Evolutionary conservation across 495 filamentous ascomycete species (phyloP).

Genomic region (Hyaloscypha bicolor): DNA sequence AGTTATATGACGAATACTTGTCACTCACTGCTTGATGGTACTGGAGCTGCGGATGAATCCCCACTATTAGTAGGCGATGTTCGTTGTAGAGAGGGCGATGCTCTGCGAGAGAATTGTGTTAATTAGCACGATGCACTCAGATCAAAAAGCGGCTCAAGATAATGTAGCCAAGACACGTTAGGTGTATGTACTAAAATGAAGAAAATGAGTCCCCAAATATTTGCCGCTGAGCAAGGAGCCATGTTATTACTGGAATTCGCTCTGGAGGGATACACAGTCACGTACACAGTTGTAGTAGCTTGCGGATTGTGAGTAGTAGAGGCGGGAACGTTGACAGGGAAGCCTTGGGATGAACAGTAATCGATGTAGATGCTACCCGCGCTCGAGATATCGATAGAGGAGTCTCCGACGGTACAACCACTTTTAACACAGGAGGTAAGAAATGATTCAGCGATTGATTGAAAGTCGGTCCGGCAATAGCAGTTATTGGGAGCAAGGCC

Average conservation of each 20-base stretch:
- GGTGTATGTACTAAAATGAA: background rate
- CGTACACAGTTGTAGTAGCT: constrained; percentile 1
- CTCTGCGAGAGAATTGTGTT: background rate
- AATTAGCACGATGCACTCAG: background rate
- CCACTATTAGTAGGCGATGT: constrained; percentile 1
- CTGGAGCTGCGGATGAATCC: background rate
- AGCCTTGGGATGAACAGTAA: background rate
- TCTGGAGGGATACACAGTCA: background rate
- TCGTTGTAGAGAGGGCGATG: background rate
- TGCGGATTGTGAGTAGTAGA: background rate
- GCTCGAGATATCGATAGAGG: background rate
- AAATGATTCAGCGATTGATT: background rate
- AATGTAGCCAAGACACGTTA: background rate
- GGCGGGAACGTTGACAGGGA: background rate
- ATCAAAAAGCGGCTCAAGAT: background rate
- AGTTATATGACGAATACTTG: background rate
- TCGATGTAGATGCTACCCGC: background rate
- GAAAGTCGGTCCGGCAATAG: background rate
- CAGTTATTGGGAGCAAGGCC: background rate
- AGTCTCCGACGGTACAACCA: background rate
- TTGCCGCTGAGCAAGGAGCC: background rate
- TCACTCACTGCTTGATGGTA: background rate
- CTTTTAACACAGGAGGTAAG: background rate
- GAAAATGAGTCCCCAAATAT: background rate
- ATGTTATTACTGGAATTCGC: background rate